phyloP scores from a whole-genome alignment of 2,329 filamentous ascomycete genomes.

The Nigrospora sphaerica region DNA sequence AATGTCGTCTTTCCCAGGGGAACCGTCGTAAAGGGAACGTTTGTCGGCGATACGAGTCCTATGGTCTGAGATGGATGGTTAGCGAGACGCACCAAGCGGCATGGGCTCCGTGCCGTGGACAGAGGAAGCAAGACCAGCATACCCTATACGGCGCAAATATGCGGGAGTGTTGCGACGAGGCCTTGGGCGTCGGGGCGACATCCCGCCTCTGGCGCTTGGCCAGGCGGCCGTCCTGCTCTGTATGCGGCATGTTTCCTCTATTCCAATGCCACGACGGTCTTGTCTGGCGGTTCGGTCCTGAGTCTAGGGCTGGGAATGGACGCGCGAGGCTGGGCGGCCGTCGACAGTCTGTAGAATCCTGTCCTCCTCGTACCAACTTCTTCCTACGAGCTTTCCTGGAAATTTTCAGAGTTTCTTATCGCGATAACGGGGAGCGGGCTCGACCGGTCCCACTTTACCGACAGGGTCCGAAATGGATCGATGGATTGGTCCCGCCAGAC shows the following conservation, averaged over 20 bases:
- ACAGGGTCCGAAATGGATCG: too few relatives aligned
- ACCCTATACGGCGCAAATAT: constrained; percentile 94
- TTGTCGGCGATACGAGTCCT: constrained; percentile 84
- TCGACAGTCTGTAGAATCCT: neutral
- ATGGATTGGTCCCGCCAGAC: too few relatives aligned
- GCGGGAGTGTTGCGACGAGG: constrained; percentile 51
- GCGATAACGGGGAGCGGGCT: too few relatives aligned
- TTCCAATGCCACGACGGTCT: too few relatives aligned
- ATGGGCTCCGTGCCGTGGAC: neutral
- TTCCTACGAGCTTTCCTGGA: too few relatives aligned
- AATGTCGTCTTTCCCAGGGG: constrained; percentile 91
- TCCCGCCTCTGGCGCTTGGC: constrained; percentile 71
- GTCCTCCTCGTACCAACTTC: neutral
- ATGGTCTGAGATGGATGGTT: constrained; percentile 57
- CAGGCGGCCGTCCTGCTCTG: constrained; percentile 52
- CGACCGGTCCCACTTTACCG: too few relatives aligned
- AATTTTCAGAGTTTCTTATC: too few relatives aligned
- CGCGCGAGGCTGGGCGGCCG: neutral
- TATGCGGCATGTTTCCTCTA: constrained; percentile 41
- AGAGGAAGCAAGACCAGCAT: constrained; percentile 16
- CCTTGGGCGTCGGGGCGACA: constrained; percentile 28
- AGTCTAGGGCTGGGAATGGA: neutral
- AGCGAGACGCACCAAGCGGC: constrained; percentile 1
- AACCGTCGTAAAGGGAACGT: constrained; percentile 82
- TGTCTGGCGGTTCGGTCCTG: constrained; percentile 11